These are phyloP conservation scores for Prunella vulgaris DNA, from an alignment of 257 asterid genomes.

Conservation along the genomic window DNA sequence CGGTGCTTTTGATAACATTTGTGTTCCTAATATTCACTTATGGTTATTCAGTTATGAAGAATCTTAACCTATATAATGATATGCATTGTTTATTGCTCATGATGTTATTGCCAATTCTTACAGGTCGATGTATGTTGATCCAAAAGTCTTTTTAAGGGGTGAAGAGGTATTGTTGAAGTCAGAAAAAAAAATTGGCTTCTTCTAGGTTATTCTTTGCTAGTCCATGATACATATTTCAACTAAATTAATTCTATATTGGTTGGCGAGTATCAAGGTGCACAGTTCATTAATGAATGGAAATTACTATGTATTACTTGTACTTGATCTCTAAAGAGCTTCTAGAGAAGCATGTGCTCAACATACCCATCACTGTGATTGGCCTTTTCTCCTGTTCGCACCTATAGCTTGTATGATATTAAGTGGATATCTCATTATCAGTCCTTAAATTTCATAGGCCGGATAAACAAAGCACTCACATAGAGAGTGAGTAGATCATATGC, in stretches of 20 bases:
- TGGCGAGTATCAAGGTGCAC: slow-evolving; percentile 94
- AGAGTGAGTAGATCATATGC: background rate
- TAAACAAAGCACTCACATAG: too few relatives aligned
- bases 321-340: slow-evolving; percentile 77
- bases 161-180: slow-evolving; percentile 56
- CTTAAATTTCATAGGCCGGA: slow-evolving; percentile 55
- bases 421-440: background rate
- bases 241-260: slow-evolving; percentile 39
- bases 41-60: slow-evolving; percentile 4
- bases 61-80: background rate
- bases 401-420: background rate
- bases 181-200: background rate
- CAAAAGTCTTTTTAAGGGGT: slow-evolving; percentile 81
- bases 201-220: background rate
- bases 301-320: background rate
- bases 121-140: slow-evolving; percentile 95
- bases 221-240: slow-evolving; percentile 10
- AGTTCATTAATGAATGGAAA: slow-evolving; percentile 7
- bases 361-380: slow-evolving; percentile 83
- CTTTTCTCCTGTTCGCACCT: slow-evolving; percentile 2
- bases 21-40: background rate
- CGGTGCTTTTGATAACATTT: background rate
- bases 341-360: slow-evolving; percentile 69
- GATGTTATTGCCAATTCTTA: slow-evolving; percentile 4
- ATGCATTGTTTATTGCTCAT: background rate